phyloP scores from a whole-genome alignment of 257 asterid genomes.

The Solanum sejunctum region DNA sequence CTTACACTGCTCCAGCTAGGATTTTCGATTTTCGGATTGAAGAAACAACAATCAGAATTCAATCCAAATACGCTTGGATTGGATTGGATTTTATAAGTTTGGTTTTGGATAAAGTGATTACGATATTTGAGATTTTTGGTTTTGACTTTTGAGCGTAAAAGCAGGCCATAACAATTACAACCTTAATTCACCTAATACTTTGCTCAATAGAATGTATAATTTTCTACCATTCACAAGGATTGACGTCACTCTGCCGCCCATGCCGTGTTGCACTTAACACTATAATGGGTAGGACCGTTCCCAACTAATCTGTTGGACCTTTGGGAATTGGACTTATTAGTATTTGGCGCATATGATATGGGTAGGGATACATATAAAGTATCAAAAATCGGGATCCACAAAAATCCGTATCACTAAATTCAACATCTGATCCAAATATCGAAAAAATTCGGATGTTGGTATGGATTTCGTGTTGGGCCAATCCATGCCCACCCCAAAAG shows the following conservation, averaged over 20 bases:
- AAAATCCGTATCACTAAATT: not conserved
- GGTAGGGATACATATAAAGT: not conserved
- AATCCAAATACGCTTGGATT: not conserved
- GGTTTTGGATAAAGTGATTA: not conserved
- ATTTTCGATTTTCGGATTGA: not conserved
- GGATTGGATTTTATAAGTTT: not conserved
- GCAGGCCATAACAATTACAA: not conserved
- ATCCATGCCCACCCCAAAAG: not conserved
- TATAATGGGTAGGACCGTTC: not conserved
- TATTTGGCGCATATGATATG: not conserved
- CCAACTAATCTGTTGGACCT: not conserved
- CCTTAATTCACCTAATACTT: not conserved
- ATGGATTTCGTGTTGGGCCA: not conserved
- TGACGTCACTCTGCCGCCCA: not conserved
- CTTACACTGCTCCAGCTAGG: not conserved
- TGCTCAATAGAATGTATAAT: not conserved
- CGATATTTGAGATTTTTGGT: not conserved
- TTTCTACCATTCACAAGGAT: not conserved
- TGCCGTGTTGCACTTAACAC: not conserved
- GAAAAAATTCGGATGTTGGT: not conserved
- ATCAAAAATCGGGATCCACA: not conserved
- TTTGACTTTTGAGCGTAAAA: not conserved
- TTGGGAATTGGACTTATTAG: not conserved
- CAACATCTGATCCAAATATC: not conserved
- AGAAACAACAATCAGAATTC: not conserved